Conservation (phyloP, 2,329 filamentous ascomycete species). For the Emmonsiellopsis sp. region DNA sequence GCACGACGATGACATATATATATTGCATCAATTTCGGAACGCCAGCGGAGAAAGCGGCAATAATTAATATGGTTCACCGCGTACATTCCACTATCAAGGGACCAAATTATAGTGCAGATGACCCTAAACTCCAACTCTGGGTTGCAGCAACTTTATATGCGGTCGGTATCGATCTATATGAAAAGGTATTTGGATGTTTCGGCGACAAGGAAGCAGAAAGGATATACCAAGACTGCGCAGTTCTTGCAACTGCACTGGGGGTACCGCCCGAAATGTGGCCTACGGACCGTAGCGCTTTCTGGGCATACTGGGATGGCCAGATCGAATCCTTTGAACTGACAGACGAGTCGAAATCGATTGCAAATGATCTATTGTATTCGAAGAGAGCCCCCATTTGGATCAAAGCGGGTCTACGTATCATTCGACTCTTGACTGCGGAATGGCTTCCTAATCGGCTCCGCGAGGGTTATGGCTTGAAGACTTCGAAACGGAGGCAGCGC, state of each 20-base stretch:
- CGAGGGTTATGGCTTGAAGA: slow-evolving; percentile 19
- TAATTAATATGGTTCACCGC: slow-evolving; percentile 6
- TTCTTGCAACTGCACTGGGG: slow-evolving; percentile 9
- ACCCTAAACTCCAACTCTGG: slow-evolving; percentile 11
- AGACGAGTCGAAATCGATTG: neutral
- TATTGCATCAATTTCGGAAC: slow-evolving; percentile 11
- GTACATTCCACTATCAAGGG: slow-evolving; percentile 6
- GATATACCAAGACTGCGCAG: slow-evolving; percentile 8
- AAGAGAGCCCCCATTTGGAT: slow-evolving; percentile 19
- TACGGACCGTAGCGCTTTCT: neutral
- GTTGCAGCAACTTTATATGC: slow-evolving; percentile 10
- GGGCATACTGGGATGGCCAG: neutral
- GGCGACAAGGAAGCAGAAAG: slow-evolving; percentile 3
- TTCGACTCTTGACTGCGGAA: slow-evolving; percentile 20
- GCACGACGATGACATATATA: slow-evolving; percentile 17
- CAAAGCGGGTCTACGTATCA: slow-evolving; percentile 17
- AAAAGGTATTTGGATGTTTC: slow-evolving; percentile 6
- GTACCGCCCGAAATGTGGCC: slow-evolving; percentile 11
- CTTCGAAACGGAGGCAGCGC: slow-evolving; percentile 12
- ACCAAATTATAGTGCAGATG: slow-evolving; percentile 7
- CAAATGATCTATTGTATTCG: slow-evolving; percentile 21
- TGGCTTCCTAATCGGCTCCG: slow-evolving; percentile 20
- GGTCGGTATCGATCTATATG: slow-evolving; percentile 5
- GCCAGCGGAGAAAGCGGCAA: slow-evolving; percentile 1
- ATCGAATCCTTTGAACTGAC: neutral